phyloP scores from a whole-genome alignment of 306 rosid species.

The Cyclanthera cordifolia region DNA sequence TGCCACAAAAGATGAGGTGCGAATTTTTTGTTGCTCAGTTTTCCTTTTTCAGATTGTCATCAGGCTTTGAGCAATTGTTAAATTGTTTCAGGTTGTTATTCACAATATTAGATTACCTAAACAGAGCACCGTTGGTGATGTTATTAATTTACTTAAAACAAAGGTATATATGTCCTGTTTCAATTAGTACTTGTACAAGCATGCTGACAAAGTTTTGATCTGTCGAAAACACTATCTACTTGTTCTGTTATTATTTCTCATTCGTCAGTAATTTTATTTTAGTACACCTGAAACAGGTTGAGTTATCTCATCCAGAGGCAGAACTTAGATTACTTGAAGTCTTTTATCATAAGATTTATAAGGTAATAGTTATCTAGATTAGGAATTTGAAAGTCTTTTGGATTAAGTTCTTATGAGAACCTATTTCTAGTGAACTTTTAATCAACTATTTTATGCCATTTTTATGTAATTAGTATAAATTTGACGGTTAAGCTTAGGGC shows the following conservation, averaged over 20 bases:
- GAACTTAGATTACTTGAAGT: conserved; percentile 86
- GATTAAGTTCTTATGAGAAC: background rate
- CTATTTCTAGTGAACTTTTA: background rate
- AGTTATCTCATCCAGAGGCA: conserved; percentile 68
- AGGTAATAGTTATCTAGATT: conserved; percentile 31
- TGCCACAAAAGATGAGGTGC: conserved; percentile 70
- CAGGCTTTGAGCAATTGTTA: conserved; percentile 9
- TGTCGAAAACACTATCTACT: background rate
- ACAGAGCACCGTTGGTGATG: conserved; percentile 69
- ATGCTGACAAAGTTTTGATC: background rate
- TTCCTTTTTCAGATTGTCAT: background rate
- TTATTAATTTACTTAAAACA: conserved; percentile 47
- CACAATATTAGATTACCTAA: conserved; percentile 68
- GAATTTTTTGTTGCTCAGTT: conserved; percentile 12
- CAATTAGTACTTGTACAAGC: background rate
- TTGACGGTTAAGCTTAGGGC: background rate
- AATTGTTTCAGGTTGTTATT: conserved; percentile 45
- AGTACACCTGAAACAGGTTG: conserved; percentile 48
- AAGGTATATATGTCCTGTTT: conserved; percentile 33
- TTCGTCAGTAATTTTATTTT: background rate
- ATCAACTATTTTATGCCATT: background rate
- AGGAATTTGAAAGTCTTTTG: background rate
- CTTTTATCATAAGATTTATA: conserved; percentile 88
- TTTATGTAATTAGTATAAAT: background rate
- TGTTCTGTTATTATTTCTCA: background rate